Evolutionary conservation across 2,329 filamentous ascomycete genomes (phyloP), one percentile per base, ranked within the genome.

Genomic region (Aspergillus melleus): DNA sequence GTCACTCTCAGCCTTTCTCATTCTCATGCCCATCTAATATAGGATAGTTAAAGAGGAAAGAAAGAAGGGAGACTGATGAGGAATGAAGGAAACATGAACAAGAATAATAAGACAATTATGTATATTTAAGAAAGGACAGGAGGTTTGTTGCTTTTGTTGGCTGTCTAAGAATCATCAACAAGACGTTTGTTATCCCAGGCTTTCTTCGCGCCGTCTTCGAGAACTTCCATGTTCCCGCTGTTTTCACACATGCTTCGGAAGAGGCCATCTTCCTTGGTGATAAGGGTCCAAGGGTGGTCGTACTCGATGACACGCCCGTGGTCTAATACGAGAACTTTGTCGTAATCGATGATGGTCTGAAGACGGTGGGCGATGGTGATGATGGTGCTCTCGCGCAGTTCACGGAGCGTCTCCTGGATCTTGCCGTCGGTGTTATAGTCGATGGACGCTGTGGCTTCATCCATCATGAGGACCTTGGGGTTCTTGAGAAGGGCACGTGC

Each of bases 341-440:
- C 95, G 72, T 98, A 99, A 74, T 99, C 95, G 29, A 95, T 93
- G 75, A 99, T 98, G 0, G 95, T 99, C 73, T 96, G 92, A 64
- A 99, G 82, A 19, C 95, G 87, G 77, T 99, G 95, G 0, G 95
- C 95, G 70, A 99, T 98, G 0, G 95, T 98, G 73, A 98, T 91
- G 61, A 96, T 96, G 0, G 95, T 99, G 74, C 92, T 91, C 30
- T 77, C 83, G 65, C 88, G 90, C 68, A 98, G 85, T 75, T 96
- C 90, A n/a, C 92, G 89, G 62, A 99, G 93, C 0, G 95, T 98
- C 69, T 91, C 92, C 77, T 99, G 95, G 67, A 99, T 98, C 80
- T 96, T 97, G 53, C 89, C 84, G 71, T 99, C 95, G 2, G 95
- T 99, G 5, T 88, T 90, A 77, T 98, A 98, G 78, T 99, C 95